Base-by-base conservation (phyloP, 1,284 basidiomycete genomes). In the Ceratobasidium sp. region DNA sequence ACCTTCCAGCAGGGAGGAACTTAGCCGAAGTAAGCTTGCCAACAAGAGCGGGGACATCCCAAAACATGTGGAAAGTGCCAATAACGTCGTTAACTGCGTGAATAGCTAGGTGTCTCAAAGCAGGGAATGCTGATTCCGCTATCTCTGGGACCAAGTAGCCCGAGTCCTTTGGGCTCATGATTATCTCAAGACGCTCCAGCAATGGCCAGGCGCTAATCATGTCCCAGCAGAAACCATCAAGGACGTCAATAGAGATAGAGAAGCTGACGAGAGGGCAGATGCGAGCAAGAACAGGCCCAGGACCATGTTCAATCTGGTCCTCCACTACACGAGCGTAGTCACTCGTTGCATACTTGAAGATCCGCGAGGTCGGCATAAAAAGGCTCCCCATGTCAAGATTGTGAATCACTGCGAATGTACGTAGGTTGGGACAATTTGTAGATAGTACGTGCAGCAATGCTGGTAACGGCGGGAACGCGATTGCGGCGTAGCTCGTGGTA, bases 141-240 rank as follows among this genome's bases (percentile, higher is more conserved):
- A 59, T 31, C 14, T 39, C 19, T 11, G 34, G 34, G 11, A 39
- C 11, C 6, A 19, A 14, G 24, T 27, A 53, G 51, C n/a, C n/a
- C n/a, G n/a, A n/a, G n/a, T n/a, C n/a, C n/a, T n/a, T n/a, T n/a
- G n/a, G n/a, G n/a, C n/a, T n/a, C n/a, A n/a, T n/a, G n/a, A n/a
- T n/a, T 9, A 59, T n/a, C 34, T 59, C 56, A 34, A 59, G 34
- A 0, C 56, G 31, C 31, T 59, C 31, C 8, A 59, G 34, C 56
- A 59, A 59, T 8, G 56, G 56, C 56, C 56, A 59, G 9, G 29
- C 34, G 19, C 56, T 39, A 39, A 59, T 39, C 19, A 59, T 2
- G 11, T 31, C 34, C 16, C 37, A 39, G 19, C 31, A 39, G 39
- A 5, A 2, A 11, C n/a, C 19, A 34, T 59, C 56, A 59, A 59